phyloP scores from a whole-genome alignment of 1,284 basidiomycete genomes.

The Trichosporon asahii region DNA sequence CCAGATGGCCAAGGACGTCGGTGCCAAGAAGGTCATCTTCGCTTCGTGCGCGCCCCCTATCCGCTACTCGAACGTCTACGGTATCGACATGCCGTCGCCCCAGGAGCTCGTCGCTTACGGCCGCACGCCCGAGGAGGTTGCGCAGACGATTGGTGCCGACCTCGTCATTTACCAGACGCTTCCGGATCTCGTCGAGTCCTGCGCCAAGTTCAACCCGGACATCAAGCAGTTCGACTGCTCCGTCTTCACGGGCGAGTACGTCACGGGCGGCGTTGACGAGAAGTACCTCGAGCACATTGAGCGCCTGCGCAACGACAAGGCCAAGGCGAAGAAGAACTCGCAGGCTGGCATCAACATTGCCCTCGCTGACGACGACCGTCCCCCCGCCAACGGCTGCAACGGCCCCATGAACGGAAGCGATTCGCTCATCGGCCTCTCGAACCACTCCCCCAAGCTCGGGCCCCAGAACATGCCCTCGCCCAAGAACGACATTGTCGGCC shows the following conservation, averaged over 20 bases:
- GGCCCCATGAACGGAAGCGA: conserved; percentile 53
- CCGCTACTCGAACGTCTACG: conserved; percentile 93
- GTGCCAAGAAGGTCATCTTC: conserved; percentile 94
- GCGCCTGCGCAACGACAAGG: conserved; percentile 75
- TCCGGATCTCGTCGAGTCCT: conserved; percentile 80
- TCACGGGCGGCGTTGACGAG: conserved; percentile 92
- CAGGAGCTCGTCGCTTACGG: conserved; percentile 87
- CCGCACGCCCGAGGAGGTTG: conserved; percentile 72
- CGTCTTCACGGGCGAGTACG: conserved; percentile 95
- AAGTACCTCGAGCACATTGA: conserved; percentile 77
- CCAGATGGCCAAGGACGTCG: conserved; percentile 99
- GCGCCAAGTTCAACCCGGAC: conserved; percentile 76
- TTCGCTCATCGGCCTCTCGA: conserved; percentile 49
- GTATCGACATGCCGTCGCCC: conserved; percentile 98
- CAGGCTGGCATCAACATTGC: conserved; percentile 30
- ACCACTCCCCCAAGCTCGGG: conserved; percentile 51
- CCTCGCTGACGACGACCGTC: conserved; percentile 30
- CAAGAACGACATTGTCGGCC: conserved; percentile 48
- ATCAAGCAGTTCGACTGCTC: conserved; percentile 90
- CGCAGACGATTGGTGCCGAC: conserved; percentile 86
- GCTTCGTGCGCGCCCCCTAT: conserved; percentile 83
- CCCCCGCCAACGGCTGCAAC: conserved; percentile 37
- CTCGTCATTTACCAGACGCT: conserved; percentile 97
- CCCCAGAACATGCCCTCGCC: conserved; percentile 37
- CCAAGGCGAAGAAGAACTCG: conserved; percentile 57